Evolutionary conservation across 2,329 filamentous ascomycete species (phyloP), one percentile per base, ranked within the genome.

Genomic region (Nemania sp.): DNA sequence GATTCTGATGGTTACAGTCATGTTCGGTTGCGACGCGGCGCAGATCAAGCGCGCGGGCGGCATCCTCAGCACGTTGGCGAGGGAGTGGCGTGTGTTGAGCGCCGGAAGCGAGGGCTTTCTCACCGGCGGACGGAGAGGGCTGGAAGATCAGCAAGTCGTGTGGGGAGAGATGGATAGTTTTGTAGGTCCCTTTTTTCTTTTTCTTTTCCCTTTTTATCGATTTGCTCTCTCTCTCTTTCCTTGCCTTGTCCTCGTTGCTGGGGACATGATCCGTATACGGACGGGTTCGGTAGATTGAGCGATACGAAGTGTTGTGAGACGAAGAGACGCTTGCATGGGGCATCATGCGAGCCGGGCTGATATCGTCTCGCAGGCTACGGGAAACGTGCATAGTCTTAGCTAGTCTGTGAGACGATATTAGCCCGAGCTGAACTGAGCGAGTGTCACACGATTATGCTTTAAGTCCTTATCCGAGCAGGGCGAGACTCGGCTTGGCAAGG

Each of bases 141-240:
- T 72, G 46, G 56, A 68, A 50, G 40, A 66, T 21, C 67, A 73
- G 64, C 55, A 65, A 53, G 67, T 71, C 46, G 67, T 64, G 6
- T 68, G 66, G 67, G 92, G 92, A 32, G 92, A 97, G 74, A 91
- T 92, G 89, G 90, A 91, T 77, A 75, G 78, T 67, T 74, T 77
- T 66, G 74, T 76, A 69, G 51, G 76, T 73, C 2, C 20, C 18
- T 20, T n/a, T 34, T 20, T 43, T 43, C 25, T 43, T 15, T 43
- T 43, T 20, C 40, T 17, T 43, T 43, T 43, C 13, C 13, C 5
- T 17, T 5, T 20, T 43, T 43, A 2, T 11, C n/a, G 5, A 32
- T 42, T 15, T 49, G n/a, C 25, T 29, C 25, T 29, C 7, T 29
- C 7, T 29, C 7, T 29, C 25, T 53, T 59, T 47, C 37, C 50